Percentiles rank a stretch among this genome's conserved stretches.
phyloP scores from a whole-genome alignment of 1,284 basidiomycete species.

The Microbotryum intermedium region DNA sequence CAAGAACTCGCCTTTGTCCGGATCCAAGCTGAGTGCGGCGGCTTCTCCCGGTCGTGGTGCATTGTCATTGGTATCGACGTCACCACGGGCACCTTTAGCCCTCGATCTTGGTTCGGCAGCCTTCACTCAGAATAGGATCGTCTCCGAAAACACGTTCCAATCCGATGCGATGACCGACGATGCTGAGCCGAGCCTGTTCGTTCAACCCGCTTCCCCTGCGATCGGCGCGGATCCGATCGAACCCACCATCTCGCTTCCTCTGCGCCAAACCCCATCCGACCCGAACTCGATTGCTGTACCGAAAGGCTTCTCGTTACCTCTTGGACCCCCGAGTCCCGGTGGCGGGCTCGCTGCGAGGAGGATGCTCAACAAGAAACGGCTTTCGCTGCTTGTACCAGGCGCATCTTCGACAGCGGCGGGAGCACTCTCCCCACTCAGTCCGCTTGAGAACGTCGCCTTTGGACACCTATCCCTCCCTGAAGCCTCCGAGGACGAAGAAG shows the following conservation, averaged over 20 bases:
- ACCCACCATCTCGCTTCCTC: conserved; percentile 1
- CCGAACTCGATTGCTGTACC: background rate
- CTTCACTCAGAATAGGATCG: too few species aligned
- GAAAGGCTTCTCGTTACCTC: conserved; percentile 1
- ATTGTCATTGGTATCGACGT: too few species aligned
- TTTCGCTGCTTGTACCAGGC: conserved; percentile 27
- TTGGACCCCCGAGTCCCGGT: background rate
- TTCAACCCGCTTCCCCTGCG: conserved; percentile 25
- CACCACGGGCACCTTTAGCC: too few species aligned
- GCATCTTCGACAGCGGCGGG: background rate
- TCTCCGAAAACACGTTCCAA: too few species aligned
- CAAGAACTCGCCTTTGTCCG: too few species aligned
- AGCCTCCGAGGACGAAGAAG: background rate
- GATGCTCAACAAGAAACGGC: conserved; percentile 26
- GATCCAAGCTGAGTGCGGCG: too few species aligned
- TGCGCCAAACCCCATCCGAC: background rate
- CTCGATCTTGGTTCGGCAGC: too few species aligned
- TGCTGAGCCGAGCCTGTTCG: background rate
- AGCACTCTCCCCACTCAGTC: background rate
- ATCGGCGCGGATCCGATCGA: background rate
- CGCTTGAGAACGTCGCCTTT: conserved; percentile 11
- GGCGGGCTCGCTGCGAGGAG: conserved; percentile 23
- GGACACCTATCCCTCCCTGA: conserved; percentile 2
- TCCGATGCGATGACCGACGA: too few species aligned
- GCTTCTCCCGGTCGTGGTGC: too few species aligned